Evolutionary conservation across 306 rosid genomes (phyloP).

Genomic region (Lagenaria siceraria): DNA sequence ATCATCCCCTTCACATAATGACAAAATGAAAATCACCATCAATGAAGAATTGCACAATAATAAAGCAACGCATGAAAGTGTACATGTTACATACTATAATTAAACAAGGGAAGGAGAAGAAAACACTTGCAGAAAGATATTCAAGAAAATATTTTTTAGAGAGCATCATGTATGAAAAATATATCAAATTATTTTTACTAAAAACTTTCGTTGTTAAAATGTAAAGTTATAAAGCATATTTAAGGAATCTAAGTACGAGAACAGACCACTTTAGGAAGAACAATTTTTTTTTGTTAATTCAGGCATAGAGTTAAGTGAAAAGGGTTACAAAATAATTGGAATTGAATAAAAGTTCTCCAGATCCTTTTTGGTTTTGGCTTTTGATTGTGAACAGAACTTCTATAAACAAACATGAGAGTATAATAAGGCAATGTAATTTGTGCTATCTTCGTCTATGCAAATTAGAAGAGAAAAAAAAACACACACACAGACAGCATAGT

Average conservation of each 20-base stretch:
- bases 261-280: too few species aligned
- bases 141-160: not conserved
- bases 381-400: too few species aligned
- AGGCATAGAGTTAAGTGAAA: too few species aligned
- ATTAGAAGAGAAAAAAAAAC: too few species aligned
- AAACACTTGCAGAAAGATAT: not conserved
- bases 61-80: not conserved
- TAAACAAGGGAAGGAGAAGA: not conserved
- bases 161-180: not conserved
- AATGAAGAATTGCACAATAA: constrained; percentile 11
- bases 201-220: not conserved
- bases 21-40: constrained; percentile 23
- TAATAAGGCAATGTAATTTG: too few species aligned
- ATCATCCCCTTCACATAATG: constrained; percentile 68
- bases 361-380: too few species aligned
- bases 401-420: too few species aligned
- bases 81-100: not conserved
- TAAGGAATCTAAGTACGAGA: not conserved
- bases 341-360: too few species aligned
- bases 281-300: too few species aligned
- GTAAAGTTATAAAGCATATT: not conserved
- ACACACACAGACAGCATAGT: too few species aligned
- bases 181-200: not conserved
- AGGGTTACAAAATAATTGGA: too few species aligned
- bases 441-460: too few species aligned